phyloP scores from a whole-genome alignment of 1,139 yeast genomes.

The Ogataea hybrid region DNA sequence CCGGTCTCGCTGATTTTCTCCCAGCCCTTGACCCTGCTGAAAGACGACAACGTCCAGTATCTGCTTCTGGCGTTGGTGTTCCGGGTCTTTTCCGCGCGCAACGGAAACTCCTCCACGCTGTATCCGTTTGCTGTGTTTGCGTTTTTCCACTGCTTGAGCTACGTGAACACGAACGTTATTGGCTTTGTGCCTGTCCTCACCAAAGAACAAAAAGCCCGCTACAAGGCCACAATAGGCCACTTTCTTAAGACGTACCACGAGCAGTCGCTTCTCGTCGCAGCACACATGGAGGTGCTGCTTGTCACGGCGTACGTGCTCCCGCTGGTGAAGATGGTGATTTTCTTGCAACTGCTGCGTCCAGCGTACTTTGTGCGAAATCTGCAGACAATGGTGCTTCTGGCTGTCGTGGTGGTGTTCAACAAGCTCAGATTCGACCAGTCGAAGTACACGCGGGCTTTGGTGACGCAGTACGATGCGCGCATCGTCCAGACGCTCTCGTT shows the following conservation, averaged over 20 bases:
- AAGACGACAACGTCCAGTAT: slow-evolving; percentile 54
- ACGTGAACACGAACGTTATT: slow-evolving; percentile 39
- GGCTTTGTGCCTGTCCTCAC: slow-evolving; percentile 31
- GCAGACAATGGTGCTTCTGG: slow-evolving; percentile 30
- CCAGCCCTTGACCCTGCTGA: slow-evolving; percentile 27
- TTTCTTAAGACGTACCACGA: slow-evolving; percentile 44
- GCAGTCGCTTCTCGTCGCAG: slow-evolving; percentile 45
- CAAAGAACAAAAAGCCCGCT: slow-evolving; percentile 13
- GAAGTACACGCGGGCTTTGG: slow-evolving; percentile 41
- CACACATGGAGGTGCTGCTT: slow-evolving; percentile 43
- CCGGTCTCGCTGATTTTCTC: slow-evolving; percentile 30
- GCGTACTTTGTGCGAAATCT: slow-evolving; percentile 20
- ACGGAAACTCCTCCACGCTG: slow-evolving; percentile 29
- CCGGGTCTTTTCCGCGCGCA: slow-evolving; percentile 24
- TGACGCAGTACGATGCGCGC: slow-evolving; percentile 40
- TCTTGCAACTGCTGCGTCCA: slow-evolving; percentile 30
- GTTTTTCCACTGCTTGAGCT: slow-evolving; percentile 52
- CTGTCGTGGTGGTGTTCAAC: slow-evolving; percentile 39
- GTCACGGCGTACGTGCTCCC: slow-evolving; percentile 27
- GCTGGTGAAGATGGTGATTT: slow-evolving; percentile 25
- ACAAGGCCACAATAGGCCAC: slow-evolving; percentile 30
- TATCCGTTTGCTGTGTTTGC: slow-evolving; percentile 59
- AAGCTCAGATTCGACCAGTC: slow-evolving; percentile 46
- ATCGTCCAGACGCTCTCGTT: slow-evolving; percentile 34
- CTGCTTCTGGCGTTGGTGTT: slow-evolving; percentile 42